Base-by-base conservation (phyloP, 345 rosid species). In the Lumnitzera littorea region DNA sequence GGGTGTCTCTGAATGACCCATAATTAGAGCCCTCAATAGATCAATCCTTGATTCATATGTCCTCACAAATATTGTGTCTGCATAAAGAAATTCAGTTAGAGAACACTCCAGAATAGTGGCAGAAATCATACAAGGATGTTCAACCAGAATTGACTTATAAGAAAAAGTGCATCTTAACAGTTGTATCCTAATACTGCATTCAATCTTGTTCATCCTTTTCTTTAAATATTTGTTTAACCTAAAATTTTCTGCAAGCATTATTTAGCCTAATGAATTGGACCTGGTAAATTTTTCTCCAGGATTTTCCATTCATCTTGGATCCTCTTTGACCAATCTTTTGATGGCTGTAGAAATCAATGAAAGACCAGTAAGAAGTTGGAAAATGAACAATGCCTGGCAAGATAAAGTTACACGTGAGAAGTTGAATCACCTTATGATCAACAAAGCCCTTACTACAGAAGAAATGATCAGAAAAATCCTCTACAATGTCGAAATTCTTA, bases 1-100 rank as follows among this genome's bases (percentile, higher is more conserved):
- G 12, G 88, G 88, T n/a, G 88, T 83, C 2, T 81, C 88, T 61
- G 78, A 55, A 31, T 85, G 83, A 46, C 88, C 88, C 16, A 78
- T 31, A 56, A 83, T 78, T 27, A 77, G 76, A 65, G 85, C 83
- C 72, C 85, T 78, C 60, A 83, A 63, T 48, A 75, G 83, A 51
- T 72, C 85, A 81, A 83, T 83, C 73, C 83, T 73, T 50, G 78
- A 46, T 74, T 80, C 85, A 65, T 58, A 80, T 46, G 78, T 84
- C 72, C 88, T 72, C 46, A 83, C 88, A 54, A 60, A 78, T 60
- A 83, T 83, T 15, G 81, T 69, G 15, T 75, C 84, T 82, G 78
- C 15, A 12, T 8, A 58, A 48, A 15, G 14, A 65, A 12, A 60
- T 46, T 43, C 5, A 23, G 5, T 13, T 46, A 57, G 13, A 31